Percentiles rank a stretch among this genome's conserved stretches.
These are phyloP conservation scores for Solanum hybrid DNA, from an alignment of 305 asterid genomes.

Conservation along the genomic window DNA sequence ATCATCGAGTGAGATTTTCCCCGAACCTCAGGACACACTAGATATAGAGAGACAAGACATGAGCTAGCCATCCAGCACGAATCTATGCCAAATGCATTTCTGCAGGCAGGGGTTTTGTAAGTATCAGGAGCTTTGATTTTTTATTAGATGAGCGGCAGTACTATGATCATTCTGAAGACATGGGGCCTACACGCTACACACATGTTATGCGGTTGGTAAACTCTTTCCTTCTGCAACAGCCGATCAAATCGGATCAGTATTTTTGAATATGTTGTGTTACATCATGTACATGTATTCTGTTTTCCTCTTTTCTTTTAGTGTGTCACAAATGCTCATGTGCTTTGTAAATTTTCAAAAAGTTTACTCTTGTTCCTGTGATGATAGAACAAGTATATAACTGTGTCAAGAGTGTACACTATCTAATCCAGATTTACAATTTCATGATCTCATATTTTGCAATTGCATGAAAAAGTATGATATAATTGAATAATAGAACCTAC, in stretches of 20 bases:
- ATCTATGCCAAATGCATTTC: not conserved
- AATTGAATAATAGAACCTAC: not conserved
- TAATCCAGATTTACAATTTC: not conserved
- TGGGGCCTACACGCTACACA: not conserved
- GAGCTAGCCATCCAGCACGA: not conserved
- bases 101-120: not conserved
- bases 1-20: constrained; percentile 59
- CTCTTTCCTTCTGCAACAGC: not conserved
- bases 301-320: not conserved
- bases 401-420: not conserved
- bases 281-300: not conserved
- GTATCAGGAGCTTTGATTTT: not conserved
- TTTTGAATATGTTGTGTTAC: not conserved
- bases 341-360: not conserved
- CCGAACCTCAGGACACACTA: constrained; percentile 38
- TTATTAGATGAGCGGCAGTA: not conserved
- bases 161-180: not conserved
- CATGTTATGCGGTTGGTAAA: not conserved
- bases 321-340: not conserved
- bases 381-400: not conserved
- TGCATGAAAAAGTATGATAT: not conserved
- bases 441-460: not conserved
- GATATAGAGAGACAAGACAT: constrained; percentile 37
- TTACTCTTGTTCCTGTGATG: not conserved
- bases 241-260: not conserved